These are phyloP conservation scores for Telopea speciosissima DNA, from an alignment of 177 flowering plant species.

Conservation along the genomic window DNA sequence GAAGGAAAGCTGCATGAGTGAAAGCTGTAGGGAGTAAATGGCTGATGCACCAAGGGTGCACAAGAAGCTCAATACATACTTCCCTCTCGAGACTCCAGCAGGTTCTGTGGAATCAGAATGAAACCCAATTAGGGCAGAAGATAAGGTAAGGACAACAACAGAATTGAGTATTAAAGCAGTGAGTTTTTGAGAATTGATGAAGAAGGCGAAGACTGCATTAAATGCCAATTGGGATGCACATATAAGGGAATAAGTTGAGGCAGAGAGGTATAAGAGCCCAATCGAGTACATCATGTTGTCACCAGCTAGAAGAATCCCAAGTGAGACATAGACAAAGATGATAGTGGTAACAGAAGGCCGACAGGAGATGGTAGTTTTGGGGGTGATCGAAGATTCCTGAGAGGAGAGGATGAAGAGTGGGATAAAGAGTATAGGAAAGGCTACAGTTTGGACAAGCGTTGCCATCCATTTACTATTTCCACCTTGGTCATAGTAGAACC, in stretches of 20 bases:
- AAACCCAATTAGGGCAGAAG: constrained; percentile 53
- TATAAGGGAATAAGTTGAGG: constrained; percentile 64
- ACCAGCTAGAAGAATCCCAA: constrained; percentile 51
- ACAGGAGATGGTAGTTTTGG: neutral
- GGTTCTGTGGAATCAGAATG: constrained; percentile 37
- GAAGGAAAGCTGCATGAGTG: constrained; percentile 64
- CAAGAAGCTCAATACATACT: constrained; percentile 40
- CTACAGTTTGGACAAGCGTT: constrained; percentile 60
- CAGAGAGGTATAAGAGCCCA: constrained; percentile 60
- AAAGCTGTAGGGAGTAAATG: constrained; percentile 51
- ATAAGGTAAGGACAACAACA: constrained; percentile 48
- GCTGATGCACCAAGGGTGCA: constrained; percentile 61
- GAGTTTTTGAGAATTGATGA: constrained; percentile 59
- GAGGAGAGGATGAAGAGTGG: constrained; percentile 37
- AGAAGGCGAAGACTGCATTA: constrained; percentile 54
- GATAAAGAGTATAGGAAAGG: constrained; percentile 50
- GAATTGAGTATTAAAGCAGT: constrained; percentile 50
- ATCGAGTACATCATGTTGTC: constrained; percentile 60
- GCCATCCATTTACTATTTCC: constrained; percentile 69
- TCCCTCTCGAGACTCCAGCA: constrained; percentile 35
- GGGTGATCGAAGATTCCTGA: constrained; percentile 13
- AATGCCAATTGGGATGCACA: constrained; percentile 64
- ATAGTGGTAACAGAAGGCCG: constrained; percentile 27
- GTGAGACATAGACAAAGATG: constrained; percentile 30
- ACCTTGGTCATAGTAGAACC: constrained; percentile 65